A percentile compares a stretch with the other conserved stretches of the same genome.
phyloP scores from a whole-genome alignment of 1,284 basidiomycete species.

The Apiotrichum siamense region DNA sequence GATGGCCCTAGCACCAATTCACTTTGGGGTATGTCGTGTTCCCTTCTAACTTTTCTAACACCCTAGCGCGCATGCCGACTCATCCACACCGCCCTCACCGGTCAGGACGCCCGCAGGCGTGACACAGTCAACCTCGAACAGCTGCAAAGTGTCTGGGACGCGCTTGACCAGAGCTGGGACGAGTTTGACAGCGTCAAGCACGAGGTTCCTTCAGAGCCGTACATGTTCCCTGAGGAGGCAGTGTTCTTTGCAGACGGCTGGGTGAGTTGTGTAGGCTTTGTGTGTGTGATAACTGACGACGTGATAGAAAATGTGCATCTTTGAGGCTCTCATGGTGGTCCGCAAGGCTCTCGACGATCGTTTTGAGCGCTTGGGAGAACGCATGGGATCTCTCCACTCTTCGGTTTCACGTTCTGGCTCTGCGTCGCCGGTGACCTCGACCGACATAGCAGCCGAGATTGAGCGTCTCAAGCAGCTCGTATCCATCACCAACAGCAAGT shows the following conservation, averaged over 20 bases:
- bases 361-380: constrained; percentile 11
- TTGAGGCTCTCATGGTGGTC: constrained; percentile 45
- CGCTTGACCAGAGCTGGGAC: constrained; percentile 71
- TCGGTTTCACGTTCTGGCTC: background rate
- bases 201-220: constrained; percentile 32
- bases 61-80: constrained; percentile 59
- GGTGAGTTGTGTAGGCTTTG: too few relatives aligned
- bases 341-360: constrained; percentile 41
- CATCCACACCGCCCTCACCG: constrained; percentile 67
- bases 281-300: background rate
- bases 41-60: background rate
- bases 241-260: constrained; percentile 37
- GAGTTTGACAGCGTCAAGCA: constrained; percentile 63
- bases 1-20: constrained; percentile 60
- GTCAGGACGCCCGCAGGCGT: constrained; percentile 59
- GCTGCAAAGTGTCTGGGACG: constrained; percentile 68
- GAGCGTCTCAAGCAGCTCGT: constrained; percentile 46
- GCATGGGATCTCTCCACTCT: background rate
- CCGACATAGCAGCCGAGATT: background rate
- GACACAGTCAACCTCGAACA: constrained; percentile 58
- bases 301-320: constrained; percentile 39
- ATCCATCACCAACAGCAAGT: constrained; percentile 56
- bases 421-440: background rate
- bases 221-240: constrained; percentile 56
- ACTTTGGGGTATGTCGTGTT: constrained; percentile 50